phyloP scores from a whole-genome alignment of 306 rosid genomes.

The Mimosa pudica region DNA sequence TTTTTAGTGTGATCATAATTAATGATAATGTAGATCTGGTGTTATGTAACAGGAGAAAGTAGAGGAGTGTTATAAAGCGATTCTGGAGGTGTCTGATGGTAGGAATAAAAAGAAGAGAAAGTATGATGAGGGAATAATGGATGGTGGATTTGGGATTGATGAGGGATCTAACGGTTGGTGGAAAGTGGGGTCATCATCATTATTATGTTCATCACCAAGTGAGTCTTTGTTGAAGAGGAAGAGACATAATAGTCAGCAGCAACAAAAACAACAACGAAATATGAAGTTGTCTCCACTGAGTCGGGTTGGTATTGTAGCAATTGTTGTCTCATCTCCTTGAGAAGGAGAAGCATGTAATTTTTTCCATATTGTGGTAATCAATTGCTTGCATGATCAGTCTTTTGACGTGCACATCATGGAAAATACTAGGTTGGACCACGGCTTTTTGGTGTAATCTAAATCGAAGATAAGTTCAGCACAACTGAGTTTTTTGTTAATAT shows the following conservation, averaged over 20 bases:
- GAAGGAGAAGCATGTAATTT: neutral
- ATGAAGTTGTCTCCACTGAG: constrained; percentile 51
- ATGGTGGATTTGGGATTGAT: constrained; percentile 58
- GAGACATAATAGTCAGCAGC: constrained; percentile 57
- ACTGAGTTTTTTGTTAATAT: neutral
- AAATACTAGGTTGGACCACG: neutral
- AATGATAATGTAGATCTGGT: neutral
- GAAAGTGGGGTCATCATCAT: constrained; percentile 54
- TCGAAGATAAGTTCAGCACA: neutral
- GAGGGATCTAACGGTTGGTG: constrained; percentile 82
- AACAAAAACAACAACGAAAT: constrained; percentile 37
- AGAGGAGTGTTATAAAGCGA: constrained; percentile 62
- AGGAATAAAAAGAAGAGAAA: constrained; percentile 49
- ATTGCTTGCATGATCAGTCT: neutral
- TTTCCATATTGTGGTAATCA: neutral
- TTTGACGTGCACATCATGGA: neutral
- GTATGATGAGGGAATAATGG: constrained; percentile 47
- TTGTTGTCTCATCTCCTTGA: constrained; percentile 56
- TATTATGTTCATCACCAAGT: constrained; percentile 43
- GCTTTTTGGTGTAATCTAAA: neutral
- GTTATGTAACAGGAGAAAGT: constrained; percentile 69
- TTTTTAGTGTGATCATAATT: neutral
- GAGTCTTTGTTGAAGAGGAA: constrained; percentile 65
- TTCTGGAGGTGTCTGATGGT: neutral
- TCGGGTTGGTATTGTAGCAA: constrained; percentile 53